These are phyloP conservation scores for Arabidopsis arenosa DNA, from an alignment of 345 rosid species.

Conservation along the genomic window DNA sequence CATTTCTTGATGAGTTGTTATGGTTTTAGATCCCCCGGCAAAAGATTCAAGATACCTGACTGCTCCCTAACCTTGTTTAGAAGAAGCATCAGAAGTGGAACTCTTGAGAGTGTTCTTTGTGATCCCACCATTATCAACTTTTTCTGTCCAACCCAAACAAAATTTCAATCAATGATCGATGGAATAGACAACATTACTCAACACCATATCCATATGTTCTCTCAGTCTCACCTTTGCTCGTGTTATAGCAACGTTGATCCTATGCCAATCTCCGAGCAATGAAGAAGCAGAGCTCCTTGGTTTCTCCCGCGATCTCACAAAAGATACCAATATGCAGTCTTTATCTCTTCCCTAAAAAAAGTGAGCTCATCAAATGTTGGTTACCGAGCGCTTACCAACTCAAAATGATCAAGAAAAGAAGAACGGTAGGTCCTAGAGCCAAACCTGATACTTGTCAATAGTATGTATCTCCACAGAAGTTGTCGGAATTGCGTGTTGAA, in stretches of 20 bases:
- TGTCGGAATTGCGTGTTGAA: constrained; percentile 49
- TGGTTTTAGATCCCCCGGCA: constrained; percentile 37
- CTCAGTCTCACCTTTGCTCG: constrained; percentile 77
- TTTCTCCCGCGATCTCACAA: constrained; percentile 77
- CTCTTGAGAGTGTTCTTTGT: constrained; percentile 68
- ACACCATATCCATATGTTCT: constrained; percentile 16
- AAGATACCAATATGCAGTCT: constrained; percentile 88
- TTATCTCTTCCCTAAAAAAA: constrained; percentile 86
- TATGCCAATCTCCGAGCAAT: constrained; percentile 94
- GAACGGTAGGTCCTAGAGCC: constrained; percentile 26
- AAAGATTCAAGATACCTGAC: constrained; percentile 60
- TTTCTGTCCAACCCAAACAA: constrained; percentile 54
- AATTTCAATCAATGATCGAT: neutral
- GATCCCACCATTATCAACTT: constrained; percentile 96
- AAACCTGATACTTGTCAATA: constrained; percentile 96
- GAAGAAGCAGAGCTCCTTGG: constrained; percentile 65
- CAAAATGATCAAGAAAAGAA: constrained; percentile 14
- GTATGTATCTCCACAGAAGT: constrained; percentile 87
- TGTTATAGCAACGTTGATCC: constrained; percentile 93
- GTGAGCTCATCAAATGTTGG: constrained; percentile 21
- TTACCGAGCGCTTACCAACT: neutral
- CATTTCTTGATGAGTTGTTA: constrained; percentile 2
- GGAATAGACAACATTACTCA: neutral
- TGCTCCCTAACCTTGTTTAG: constrained; percentile 74
- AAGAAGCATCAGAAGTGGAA: constrained; percentile 84